Percentiles rank a stretch among this genome's conserved stretches.
phyloP scores from a whole-genome alignment of 768 basidiomycete species.

The Leccinum olivaceopallidum region DNA sequence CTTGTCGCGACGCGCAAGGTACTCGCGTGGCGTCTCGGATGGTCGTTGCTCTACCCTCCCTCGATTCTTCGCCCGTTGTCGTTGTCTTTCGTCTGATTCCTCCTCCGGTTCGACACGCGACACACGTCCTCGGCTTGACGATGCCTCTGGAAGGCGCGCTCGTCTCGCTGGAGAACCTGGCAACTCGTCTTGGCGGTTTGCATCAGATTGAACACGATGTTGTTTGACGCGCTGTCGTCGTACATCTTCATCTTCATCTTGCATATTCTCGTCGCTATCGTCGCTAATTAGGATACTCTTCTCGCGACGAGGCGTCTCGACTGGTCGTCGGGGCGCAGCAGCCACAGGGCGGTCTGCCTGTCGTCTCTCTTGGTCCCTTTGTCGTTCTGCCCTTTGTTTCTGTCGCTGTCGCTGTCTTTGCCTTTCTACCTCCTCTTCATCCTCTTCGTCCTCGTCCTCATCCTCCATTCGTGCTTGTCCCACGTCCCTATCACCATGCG shows the following conservation, averaged over 20 bases:
- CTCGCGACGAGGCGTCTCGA: background rate
- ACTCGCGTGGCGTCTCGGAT: background rate
- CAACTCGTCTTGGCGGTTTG: constrained; percentile 1
- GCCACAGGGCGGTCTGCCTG: background rate
- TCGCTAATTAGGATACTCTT: background rate
- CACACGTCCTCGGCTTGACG: background rate
- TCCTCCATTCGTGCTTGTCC: constrained; percentile 1
- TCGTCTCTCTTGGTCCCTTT: background rate
- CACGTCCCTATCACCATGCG: constrained; percentile 4
- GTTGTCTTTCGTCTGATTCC: background rate
- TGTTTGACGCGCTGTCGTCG: constrained; percentile 17
- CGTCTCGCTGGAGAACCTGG: constrained; percentile 5
- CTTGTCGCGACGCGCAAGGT: background rate
- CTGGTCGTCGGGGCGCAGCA: background rate
- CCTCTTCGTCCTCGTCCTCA: constrained; percentile 11
- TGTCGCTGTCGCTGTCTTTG: constrained; percentile 8
- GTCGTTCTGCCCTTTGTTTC: background rate
- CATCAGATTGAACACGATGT: constrained; percentile 10
- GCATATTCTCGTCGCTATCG: constrained; percentile 1
- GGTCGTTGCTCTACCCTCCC: background rate
- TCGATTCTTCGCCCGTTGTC: background rate
- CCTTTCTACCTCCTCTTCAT: constrained; percentile 18
- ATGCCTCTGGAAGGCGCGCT: background rate
- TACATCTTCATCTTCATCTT: constrained; percentile 5
- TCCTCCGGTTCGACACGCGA: background rate